These are phyloP conservation scores for Hypoxylon sp. DNA, from an alignment of 2,329 filamentous ascomycete species.

Conservation along the genomic window DNA sequence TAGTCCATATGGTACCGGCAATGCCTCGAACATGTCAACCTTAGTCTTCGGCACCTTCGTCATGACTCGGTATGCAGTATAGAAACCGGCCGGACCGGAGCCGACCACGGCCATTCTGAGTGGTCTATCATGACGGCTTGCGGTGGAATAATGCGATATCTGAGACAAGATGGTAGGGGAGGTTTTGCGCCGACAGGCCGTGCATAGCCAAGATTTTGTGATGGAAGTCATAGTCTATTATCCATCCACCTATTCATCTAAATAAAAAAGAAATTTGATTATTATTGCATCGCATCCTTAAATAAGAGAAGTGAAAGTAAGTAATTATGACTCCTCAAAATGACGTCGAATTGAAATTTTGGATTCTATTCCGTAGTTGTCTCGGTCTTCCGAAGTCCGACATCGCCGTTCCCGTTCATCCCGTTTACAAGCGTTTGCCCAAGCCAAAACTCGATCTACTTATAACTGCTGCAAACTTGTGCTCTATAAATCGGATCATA, in stretches of 20 bases:
- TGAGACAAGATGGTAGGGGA: slow-evolving; percentile 19
- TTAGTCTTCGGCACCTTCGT: slow-evolving; percentile 73
- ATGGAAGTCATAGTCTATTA: slow-evolving; percentile 37
- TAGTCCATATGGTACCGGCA: slow-evolving; percentile 92
- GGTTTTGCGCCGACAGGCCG: slow-evolving; percentile 38
- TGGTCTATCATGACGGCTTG: slow-evolving; percentile 53
- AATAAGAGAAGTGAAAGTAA: too few relatives aligned
- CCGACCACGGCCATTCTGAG: slow-evolving; percentile 89
- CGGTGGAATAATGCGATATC: slow-evolving; percentile 40
- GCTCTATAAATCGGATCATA: slow-evolving; percentile 1
- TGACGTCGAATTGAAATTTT: slow-evolving; percentile 34
- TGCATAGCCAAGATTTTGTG: slow-evolving; percentile 43
- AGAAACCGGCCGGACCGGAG: slow-evolving; percentile 95
- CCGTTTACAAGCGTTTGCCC: too few relatives aligned
- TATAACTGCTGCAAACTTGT: too few relatives aligned
- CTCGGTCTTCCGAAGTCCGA: slow-evolving; percentile 36
- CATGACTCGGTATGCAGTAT: slow-evolving; percentile 87
- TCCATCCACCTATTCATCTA: neutral
- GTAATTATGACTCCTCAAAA: too few relatives aligned
- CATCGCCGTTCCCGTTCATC: slow-evolving; percentile 30
- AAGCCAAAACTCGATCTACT: too few relatives aligned
- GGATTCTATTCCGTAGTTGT: slow-evolving; percentile 1
- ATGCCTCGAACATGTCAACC: slow-evolving; percentile 95
- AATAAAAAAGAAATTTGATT: neutral
- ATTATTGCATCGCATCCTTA: slow-evolving; percentile 10